These are phyloP conservation scores for Globisporangium carolinianum DNA, from an alignment of 352 stramenopile species.

Conservation along the genomic window DNA sequence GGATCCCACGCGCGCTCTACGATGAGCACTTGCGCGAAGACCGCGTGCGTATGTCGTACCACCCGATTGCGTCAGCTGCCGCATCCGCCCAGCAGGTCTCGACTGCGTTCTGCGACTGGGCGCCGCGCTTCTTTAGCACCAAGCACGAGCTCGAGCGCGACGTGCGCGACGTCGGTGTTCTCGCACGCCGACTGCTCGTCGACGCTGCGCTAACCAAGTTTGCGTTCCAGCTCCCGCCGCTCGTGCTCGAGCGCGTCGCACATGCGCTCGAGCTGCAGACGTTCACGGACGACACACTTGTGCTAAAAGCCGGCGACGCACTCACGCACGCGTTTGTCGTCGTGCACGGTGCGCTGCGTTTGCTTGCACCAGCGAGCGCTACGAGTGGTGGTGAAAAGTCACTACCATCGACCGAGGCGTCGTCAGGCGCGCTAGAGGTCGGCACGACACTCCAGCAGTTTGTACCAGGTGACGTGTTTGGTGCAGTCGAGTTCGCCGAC, in stretches of 20 bases:
- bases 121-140: conserved; percentile 3
- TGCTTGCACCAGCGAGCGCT: background rate
- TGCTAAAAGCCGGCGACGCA: conserved; percentile 16
- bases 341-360: conserved; percentile 19
- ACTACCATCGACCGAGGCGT: background rate
- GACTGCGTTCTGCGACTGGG: conserved; percentile 9
- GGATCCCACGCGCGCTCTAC: conserved; percentile 30
- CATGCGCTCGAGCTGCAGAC: conserved; percentile 34
- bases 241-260: conserved; percentile 44
- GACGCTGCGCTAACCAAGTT: conserved; percentile 27
- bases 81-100: background rate
- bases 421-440: background rate
- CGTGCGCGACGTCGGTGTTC: conserved; percentile 3
- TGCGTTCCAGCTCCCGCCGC: conserved; percentile 48
- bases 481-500: conserved; percentile 19
- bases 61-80: conserved; percentile 11
- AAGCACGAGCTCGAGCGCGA: conserved; percentile 1
- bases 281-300: conserved; percentile 9
- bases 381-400: background rate
- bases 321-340: conserved; percentile 31
- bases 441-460: conserved; percentile 8
- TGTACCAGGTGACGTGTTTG: conserved; percentile 31
- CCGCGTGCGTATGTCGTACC: conserved; percentile 30
- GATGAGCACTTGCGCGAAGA: conserved; percentile 31
- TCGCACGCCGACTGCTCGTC: conserved; percentile 20